Conservation (phyloP, 306 rosid genomes). For the Malus sylvestris region DNA sequence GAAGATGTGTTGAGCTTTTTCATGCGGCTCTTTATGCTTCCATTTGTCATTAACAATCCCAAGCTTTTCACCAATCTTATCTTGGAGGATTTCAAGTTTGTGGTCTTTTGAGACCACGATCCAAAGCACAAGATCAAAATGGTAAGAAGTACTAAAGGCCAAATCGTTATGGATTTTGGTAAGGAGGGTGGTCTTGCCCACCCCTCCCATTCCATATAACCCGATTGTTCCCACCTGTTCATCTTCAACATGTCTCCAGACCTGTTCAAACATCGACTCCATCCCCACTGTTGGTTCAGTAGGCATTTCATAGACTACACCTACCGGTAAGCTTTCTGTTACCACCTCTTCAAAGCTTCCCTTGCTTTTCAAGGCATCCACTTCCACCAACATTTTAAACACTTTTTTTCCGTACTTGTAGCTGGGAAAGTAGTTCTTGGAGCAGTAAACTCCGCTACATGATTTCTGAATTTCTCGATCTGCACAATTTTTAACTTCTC, state of each 20-base stretch:
- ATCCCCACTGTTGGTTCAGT: not conserved
- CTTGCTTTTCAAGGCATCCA: not conserved
- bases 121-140: slow-evolving; percentile 13
- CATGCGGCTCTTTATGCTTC: not conserved
- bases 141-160: not conserved
- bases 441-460: not conserved
- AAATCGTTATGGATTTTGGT: not conserved
- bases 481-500: not conserved
- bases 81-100: not conserved
- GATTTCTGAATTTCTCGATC: not conserved
- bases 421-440: not conserved
- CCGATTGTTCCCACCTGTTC: slow-evolving; percentile 15
- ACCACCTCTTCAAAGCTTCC: not conserved
- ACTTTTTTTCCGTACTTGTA: no score
- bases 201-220: slow-evolving; percentile 22
- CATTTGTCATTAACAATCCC: slow-evolving; percentile 1
- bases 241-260: slow-evolving; percentile 9
- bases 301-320: not conserved
- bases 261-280: not conserved
- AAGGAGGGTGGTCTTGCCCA: not conserved
- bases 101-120: slow-evolving; percentile 13
- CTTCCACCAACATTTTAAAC: not conserved
- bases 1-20: slow-evolving; percentile 7
- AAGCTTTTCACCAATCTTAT: not conserved
- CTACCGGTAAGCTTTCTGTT: not conserved